Evolutionary conservation across 768 basidiomycete genomes (phyloP), one percentile per base, ranked within the genome.

Genomic region (Cyclocybe cylindracea): DNA sequence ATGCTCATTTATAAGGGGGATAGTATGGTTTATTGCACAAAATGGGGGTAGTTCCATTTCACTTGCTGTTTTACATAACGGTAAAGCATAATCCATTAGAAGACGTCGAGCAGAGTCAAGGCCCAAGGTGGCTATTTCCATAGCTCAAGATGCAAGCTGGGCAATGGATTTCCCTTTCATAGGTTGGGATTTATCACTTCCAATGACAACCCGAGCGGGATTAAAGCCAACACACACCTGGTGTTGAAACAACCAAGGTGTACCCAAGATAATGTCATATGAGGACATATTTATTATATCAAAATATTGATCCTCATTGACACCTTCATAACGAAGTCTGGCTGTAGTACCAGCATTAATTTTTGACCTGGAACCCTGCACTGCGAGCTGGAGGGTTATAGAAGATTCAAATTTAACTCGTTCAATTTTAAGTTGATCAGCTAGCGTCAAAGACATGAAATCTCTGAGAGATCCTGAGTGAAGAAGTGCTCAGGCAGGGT

Each of bases 211-310:
- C 0, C 56, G 41, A 3, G 65, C 10, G n/a, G n/a, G 66, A 32
- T 70, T 70, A 2, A 55, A 0, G 67, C 68, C n/a, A n/a, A n/a
- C 2, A 71, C 6, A 0, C 0, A 67, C 55, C 14, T 59, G 46
- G 46, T 74, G 61, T 36, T 74, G n/a, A n/a, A 70, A 74, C 2
- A 77, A 18, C 48, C 70, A 77, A 0, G 73, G 76, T n/a, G 0
- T 73, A 76, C 0, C 76, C 72, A 0, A 78, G 55, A 77, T 73
- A 0, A 75, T 0, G 35, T 71, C 79, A 78, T 6, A 0, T 67
- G 62, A 0, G 79, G 4, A n/a, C n/a, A n/a, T n/a, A 43, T 80
- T 79, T 1, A 69, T 67, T 0, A 80, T 61, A 50, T 77, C 69
- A 48, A 76, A 75, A 6, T 50, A 33, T n/a, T n/a, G n/a, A n/a